These are phyloP conservation scores for Clarireedia monteithiana DNA, from an alignment of 2,329 filamentous ascomycete genomes.

Conservation along the genomic window DNA sequence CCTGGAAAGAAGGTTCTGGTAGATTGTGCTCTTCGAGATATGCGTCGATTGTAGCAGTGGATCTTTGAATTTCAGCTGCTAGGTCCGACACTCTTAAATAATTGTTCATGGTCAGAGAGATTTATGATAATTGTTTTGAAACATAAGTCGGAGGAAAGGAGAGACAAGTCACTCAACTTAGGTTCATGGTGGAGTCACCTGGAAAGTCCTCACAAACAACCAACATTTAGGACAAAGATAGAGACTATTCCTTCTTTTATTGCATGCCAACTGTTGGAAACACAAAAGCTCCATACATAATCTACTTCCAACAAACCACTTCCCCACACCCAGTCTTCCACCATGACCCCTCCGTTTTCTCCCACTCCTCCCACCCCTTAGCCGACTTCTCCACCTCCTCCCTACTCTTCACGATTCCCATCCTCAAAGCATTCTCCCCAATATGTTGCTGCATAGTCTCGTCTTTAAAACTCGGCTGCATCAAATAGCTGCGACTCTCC, in stretches of 20 bases:
- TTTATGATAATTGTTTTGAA: too few relatives aligned
- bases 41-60: neutral
- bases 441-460: neutral
- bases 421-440: neutral
- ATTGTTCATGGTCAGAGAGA: neutral
- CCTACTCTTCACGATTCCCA: neutral
- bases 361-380: slow-evolving; percentile 2
- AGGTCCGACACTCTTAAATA: neutral
- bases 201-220: too few relatives aligned
- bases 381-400: neutral
- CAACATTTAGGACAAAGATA: too few relatives aligned
- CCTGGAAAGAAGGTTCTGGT: neutral
- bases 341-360: slow-evolving; percentile 1
- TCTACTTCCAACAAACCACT: slow-evolving; percentile 3
- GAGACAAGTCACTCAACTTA: too few relatives aligned
- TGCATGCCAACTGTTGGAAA: too few relatives aligned
- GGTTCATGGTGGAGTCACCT: too few relatives aligned
- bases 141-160: too few relatives aligned
- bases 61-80: neutral
- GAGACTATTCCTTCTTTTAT: too few relatives aligned
- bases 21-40: neutral
- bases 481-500: slow-evolving; percentile 4
- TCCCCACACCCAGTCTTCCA: slow-evolving; percentile 9
- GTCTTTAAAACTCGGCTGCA: slow-evolving; percentile 4
- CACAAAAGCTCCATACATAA: too few relatives aligned